Percentiles rank a stretch among this genome's conserved stretches.
Evolutionary conservation across 2,329 filamentous ascomycete species (phyloP).

Genomic region (Chalara sp.): DNA sequence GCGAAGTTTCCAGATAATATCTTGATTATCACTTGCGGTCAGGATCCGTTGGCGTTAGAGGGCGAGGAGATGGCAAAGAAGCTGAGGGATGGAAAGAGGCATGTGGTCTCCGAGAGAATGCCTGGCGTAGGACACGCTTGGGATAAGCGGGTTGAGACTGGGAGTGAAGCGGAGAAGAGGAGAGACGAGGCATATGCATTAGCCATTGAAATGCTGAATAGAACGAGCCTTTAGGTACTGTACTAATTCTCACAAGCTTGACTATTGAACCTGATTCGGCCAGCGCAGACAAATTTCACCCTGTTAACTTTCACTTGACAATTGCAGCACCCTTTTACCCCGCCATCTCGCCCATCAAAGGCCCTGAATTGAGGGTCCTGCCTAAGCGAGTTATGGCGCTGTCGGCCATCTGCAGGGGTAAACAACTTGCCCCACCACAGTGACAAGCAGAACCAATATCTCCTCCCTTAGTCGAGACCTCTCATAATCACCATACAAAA

Average conservation of each 20-base stretch:
- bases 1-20: conserved; percentile 20
- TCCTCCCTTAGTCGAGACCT: too few species aligned
- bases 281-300: background rate
- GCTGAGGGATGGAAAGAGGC: conserved; percentile 16
- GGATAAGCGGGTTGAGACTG: conserved; percentile 8
- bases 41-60: conserved; percentile 31
- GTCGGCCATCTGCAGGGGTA: too few species aligned
- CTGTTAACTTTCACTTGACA: too few species aligned
- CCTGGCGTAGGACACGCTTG: conserved; percentile 13
- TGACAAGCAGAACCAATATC: too few species aligned
- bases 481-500: too few species aligned
- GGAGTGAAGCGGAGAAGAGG: conserved; percentile 3
- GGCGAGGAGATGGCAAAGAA: conserved; percentile 27
- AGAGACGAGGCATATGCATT: conserved; percentile 8
- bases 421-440: too few species aligned
- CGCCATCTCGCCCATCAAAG: too few species aligned
- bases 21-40: conserved; percentile 29
- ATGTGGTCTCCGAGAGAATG: conserved; percentile 19
- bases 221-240: background rate
- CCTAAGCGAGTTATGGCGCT: too few species aligned
- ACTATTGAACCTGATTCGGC: background rate
- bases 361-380: too few species aligned
- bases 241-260: background rate
- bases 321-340: too few species aligned
- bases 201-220: conserved; percentile 6